Conservation (phyloP, 2,329 filamentous ascomycete genomes). For the Colletotrichum cuscutae region DNA sequence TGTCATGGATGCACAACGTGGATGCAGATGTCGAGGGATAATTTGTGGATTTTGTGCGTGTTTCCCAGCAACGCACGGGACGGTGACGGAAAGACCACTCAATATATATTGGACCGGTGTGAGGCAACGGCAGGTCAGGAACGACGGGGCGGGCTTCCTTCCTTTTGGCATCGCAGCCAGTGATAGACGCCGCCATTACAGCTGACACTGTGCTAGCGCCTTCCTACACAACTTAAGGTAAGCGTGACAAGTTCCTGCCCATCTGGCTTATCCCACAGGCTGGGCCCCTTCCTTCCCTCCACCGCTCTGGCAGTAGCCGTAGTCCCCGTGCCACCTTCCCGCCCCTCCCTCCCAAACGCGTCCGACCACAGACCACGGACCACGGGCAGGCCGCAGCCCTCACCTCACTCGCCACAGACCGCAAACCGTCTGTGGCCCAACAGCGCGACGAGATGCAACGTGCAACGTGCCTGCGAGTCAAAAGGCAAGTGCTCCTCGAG, state of each 20-base stretch:
- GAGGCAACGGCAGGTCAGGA: background rate
- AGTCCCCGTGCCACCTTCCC: conserved; percentile 23
- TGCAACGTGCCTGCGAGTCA: background rate
- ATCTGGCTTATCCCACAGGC: background rate
- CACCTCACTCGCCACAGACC: background rate
- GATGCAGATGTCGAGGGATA: conserved; percentile 17
- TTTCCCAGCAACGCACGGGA: conserved; percentile 29
- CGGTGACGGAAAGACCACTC: conserved; percentile 10
- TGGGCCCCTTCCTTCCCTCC: background rate
- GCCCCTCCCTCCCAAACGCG: conserved; percentile 21
- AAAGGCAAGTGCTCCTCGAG: background rate
- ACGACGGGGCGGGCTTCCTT: background rate
- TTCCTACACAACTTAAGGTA: background rate
- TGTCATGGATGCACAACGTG: conserved; percentile 24
- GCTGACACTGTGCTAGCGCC: conserved; percentile 28
- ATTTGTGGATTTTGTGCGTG: conserved; percentile 29
- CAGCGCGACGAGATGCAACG: background rate
- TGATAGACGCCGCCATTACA: conserved; percentile 12
- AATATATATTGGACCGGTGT: background rate
- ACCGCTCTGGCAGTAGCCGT: background rate
- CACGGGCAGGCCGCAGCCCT: background rate
- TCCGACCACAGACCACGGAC: background rate
- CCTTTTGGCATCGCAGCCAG: conserved; percentile 4
- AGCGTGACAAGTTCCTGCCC: background rate
- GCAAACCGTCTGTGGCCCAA: background rate